Base-by-base conservation (phyloP, 257 asterid species). In the Coffea eugenioides region DNA sequence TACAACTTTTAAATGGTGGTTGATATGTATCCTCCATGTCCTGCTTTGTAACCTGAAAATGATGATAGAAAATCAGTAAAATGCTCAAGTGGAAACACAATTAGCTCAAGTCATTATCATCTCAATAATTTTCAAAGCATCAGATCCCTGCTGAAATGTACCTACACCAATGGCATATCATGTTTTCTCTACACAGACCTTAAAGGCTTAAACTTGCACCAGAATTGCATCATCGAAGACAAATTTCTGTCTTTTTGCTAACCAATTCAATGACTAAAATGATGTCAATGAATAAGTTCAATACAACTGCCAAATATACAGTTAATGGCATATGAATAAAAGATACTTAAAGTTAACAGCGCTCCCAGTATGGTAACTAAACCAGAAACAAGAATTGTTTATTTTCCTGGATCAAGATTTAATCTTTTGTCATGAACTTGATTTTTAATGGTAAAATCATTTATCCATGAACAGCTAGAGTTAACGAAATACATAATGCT, bases 1-100 rank as follows among this genome's bases (percentile, higher is more conserved):
- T 86, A 88, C 99, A 95, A 82, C 93, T 89, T 73, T 74, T 83
- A 83, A 95, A 95, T 62, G 99, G 99, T 52, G 91, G 89, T 87
- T 95, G 91, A 76, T 89, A 93, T 0, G 99, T 95, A 80, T 95
- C 99, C 81, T 82, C 91, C 94, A 93, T 89, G 84, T 95, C 99
- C 85, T 90, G 99, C 77, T 84, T 88, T 4, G 94, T 89, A 7
- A 95, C 94, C 99, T 94, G 80, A 78, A 86, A 49, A 84, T 45
- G 71, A 59, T 80, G 31, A 86, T 5, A 21, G 34, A n/a, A 45
- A 45, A 66, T 73, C 71, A 82, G 51, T 77, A 36, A 76, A 74
- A 41, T 21, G 36, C 64, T 81, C 70, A 69, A 36, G 69, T 39
- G 41, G 61, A 72, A 11, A 61, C 52, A 54, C 64, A 41, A 21